Evolutionary conservation across 2,329 filamentous ascomycete species (phyloP).

Genomic region (Alternaria sp.): DNA sequence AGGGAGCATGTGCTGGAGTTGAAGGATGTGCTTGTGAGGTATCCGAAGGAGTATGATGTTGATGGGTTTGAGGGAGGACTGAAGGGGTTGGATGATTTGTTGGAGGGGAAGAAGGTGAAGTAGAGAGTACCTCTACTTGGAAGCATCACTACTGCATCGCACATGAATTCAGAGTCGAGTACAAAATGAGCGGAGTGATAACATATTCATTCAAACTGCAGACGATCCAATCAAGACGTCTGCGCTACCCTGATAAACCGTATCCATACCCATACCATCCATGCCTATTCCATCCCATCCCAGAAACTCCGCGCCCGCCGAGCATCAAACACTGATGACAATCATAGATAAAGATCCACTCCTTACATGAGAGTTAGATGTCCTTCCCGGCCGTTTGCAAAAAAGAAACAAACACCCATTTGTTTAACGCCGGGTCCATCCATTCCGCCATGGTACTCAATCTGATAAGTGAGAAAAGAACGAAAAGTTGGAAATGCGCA

Average conservation of each 20-base stretch:
- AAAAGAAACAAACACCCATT: not conserved
- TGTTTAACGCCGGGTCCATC: constrained; percentile 9
- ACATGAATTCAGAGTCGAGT: not conserved
- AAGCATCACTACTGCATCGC: not conserved
- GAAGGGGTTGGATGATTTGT: constrained; percentile 61
- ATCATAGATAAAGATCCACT: not conserved
- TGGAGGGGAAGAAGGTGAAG: constrained; percentile 22
- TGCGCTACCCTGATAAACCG: not conserved
- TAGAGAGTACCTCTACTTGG: not conserved
- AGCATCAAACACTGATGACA: not conserved
- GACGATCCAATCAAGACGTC: not conserved
- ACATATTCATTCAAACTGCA: constrained; percentile 5
- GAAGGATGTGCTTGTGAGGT: constrained; percentile 77
- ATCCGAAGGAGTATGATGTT: constrained; percentile 91
- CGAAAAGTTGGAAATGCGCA: not conserved
- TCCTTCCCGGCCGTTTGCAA: constrained; percentile 4
- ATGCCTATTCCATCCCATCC: not conserved
- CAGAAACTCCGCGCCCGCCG: not conserved
- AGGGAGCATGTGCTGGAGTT: constrained; percentile 77
- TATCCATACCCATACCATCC: not conserved
- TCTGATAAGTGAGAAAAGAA: constrained; percentile 7
- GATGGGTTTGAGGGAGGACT: constrained; percentile 76
- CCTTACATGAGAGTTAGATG: constrained; percentile 12
- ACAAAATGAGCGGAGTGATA: constrained; percentile 3
- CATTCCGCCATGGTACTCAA: constrained; percentile 10